Percentiles rank a stretch among this genome's conserved stretches.
phyloP scores from a whole-genome alignment of 2,329 filamentous ascomycete species.

The Colletotrichum sp. region DNA sequence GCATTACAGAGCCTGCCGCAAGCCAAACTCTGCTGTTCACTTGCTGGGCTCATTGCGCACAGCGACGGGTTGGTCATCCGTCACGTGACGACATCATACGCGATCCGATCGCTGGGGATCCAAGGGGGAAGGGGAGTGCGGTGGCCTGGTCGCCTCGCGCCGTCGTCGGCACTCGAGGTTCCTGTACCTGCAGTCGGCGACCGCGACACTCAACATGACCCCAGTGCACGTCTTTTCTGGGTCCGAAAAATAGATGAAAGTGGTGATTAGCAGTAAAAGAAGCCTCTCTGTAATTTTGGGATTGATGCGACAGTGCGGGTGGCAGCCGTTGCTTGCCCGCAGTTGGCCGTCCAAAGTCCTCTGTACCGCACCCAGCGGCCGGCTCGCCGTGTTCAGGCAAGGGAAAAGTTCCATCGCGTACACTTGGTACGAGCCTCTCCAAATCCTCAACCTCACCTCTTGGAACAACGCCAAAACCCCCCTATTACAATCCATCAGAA shows the following conservation, averaged over 20 bases:
- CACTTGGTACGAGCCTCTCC: conserved; percentile 34
- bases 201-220: conserved; percentile 1
- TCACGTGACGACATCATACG: conserved; percentile 11
- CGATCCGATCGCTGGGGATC: conserved; percentile 17
- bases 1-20: not conserved
- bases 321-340: not conserved
- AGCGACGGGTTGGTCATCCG: not conserved
- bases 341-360: not conserved
- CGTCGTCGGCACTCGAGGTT: conserved; percentile 18
- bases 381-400: conserved; percentile 18
- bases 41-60: conserved; percentile 1
- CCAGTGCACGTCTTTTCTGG: conserved; percentile 11
- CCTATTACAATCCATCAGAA: conserved; percentile 56
- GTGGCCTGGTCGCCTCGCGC: conserved; percentile 15
- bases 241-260: conserved; percentile 6
- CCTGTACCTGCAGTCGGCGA: conserved; percentile 16
- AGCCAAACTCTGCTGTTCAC: not conserved
- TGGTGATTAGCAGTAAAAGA: not conserved
- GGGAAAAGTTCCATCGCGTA: conserved; percentile 23
- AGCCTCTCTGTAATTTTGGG: not conserved
- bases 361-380: conserved; percentile 15
- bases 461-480: conserved; percentile 55
- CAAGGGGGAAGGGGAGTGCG: conserved; percentile 5
- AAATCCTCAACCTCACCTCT: conserved; percentile 63
- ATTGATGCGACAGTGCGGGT: not conserved